Evolutionary conservation across 1,139 yeast species (phyloP).

Genomic region (Pichia sp.): DNA sequence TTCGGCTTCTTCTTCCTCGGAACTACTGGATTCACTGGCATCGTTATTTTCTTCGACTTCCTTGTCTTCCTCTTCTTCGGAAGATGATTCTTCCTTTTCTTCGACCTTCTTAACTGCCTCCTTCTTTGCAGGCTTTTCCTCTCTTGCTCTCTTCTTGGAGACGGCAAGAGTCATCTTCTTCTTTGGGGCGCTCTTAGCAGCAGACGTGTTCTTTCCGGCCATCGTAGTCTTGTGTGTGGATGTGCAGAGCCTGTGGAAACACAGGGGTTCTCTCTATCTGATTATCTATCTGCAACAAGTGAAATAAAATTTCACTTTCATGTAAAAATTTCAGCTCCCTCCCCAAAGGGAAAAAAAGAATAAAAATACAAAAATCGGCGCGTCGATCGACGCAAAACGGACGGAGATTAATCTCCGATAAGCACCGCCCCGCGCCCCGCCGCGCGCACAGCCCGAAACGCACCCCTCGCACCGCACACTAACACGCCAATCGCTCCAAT

Average conservation of each 20-base stretch:
- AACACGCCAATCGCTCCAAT: background rate
- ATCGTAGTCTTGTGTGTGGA: background rate
- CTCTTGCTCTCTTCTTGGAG: background rate
- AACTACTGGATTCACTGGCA: slow-evolving; percentile 14
- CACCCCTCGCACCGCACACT: slow-evolving; percentile 7
- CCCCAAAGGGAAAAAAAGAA: background rate
- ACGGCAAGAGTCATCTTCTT: background rate
- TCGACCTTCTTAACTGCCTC: background rate
- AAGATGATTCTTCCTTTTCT: background rate
- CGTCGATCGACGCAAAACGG: slow-evolving; percentile 1
- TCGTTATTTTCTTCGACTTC: slow-evolving; percentile 16
- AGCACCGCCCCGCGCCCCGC: too few relatives aligned
- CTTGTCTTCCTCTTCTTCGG: background rate
- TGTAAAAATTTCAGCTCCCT: background rate
- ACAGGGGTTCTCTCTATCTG: too few relatives aligned
- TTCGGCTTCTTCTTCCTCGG: slow-evolving; percentile 29
- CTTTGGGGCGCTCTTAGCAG: background rate
- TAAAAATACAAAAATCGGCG: too few relatives aligned
- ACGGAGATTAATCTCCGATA: too few relatives aligned
- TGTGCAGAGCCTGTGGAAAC: too few relatives aligned
- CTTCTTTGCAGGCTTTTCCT: background rate
- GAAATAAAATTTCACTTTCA: background rate
- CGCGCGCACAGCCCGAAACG: background rate
- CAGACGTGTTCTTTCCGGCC: background rate
- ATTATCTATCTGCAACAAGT: background rate